Base-by-base conservation (phyloP, 148 eudicot species). In the Dysphania ambrosioides region DNA sequence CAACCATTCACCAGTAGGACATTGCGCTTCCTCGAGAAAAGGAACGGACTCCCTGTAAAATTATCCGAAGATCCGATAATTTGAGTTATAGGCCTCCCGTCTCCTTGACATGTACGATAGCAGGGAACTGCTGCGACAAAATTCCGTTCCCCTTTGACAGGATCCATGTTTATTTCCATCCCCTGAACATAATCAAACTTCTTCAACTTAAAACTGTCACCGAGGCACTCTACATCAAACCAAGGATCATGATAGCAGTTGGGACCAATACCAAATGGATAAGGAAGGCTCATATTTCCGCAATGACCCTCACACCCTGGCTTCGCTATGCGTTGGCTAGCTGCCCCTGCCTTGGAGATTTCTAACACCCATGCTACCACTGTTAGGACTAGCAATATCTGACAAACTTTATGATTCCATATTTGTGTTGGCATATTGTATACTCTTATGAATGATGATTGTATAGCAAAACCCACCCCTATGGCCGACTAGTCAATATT, bases 21-120 rank as follows among this genome's bases (percentile, higher is more conserved):
- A 7, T 73, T 73, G 23, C 16, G 59, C 27, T 41, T 30, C 30
- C 63, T 66, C 2, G 61, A 51, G 73, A 18, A 70, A 0, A 70
- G 60, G 51, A 70, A 70, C 5, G 73, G 73, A 30, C 73, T 70
- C 23, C 73, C 73, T 15, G 60, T 35, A 40, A 70, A 70, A 36
- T 51, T n/a, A 31, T 51, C 11, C 0, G 73, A 30, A 36, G 27
- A 26, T 26, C 70, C 29, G 31, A 67, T n/a, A 34, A 68, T n/a
- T 5, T 26, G 21, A 30, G 12, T 47, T 3, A 12, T 0, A 30
- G 24, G 41, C 21, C 0, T 16, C 2, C 73, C 23, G 38, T 49
- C 64, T 27, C 64, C 21, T 31, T 15, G 2, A 5, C 66, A 62
- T 6, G 16, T 15, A 4, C 66, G 36, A 31, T 13, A 16, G n/a